Percentiles rank a stretch among this genome's conserved stretches.
phyloP scores from a whole-genome alignment of 495 filamentous ascomycete species.

The Penicillium subrubescens region DNA sequence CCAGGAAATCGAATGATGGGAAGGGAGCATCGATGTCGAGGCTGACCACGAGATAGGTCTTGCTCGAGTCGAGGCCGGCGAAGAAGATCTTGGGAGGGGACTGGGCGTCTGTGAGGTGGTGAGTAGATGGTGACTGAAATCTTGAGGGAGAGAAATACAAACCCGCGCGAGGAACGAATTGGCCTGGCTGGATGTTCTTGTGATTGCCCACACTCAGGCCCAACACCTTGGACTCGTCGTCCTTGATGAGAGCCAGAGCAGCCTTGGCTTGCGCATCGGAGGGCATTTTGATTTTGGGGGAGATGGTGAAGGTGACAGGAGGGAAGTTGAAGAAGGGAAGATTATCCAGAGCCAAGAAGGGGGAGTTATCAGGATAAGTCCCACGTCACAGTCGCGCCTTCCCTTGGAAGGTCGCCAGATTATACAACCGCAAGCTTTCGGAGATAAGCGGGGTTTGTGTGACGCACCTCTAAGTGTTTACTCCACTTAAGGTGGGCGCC shows the following conservation, averaged over 20 bases:
- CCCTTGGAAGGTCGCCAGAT: neutral
- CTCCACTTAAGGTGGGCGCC: neutral
- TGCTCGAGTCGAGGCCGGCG: slow-evolving; percentile 19
- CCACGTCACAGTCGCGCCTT: neutral
- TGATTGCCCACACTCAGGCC: slow-evolving; percentile 31
- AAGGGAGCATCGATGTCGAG: slow-evolving; percentile 59
- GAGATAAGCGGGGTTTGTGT: slow-evolving; percentile 13
- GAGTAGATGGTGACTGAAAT: neutral
- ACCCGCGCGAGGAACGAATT: slow-evolving; percentile 36
- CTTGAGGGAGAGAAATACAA: neutral
- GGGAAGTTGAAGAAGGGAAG: neutral
- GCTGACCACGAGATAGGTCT: slow-evolving; percentile 48
- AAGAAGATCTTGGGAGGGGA: slow-evolving; percentile 31
- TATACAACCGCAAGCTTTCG: slow-evolving; percentile 1
- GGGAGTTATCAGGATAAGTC: neutral
- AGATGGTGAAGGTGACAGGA: neutral
- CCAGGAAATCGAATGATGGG: slow-evolving; percentile 40
- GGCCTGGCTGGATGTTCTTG: slow-evolving; percentile 32
- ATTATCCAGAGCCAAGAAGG: neutral
- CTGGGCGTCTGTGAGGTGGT: slow-evolving; percentile 32
- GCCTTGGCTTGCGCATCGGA: slow-evolving; percentile 30
- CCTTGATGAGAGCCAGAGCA: slow-evolving; percentile 36
- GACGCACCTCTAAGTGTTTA: neutral
- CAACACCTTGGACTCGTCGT: slow-evolving; percentile 36
- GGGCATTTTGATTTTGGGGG: slow-evolving; percentile 25